Conservation (phyloP, 176 grass and related monocot species). For the Typha latifolia region DNA sequence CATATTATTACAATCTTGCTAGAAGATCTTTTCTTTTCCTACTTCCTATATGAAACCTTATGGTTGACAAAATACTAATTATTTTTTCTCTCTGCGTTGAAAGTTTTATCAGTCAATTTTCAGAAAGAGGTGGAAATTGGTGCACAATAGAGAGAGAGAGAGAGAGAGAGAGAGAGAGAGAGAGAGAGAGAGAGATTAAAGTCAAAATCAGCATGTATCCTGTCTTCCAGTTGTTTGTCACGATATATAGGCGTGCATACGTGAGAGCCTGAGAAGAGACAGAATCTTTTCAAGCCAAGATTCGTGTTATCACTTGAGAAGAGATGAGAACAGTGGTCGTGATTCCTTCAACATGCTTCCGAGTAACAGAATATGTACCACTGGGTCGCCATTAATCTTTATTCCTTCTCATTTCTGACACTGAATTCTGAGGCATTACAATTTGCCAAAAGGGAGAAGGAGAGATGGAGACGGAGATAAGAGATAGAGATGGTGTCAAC, state of each 20-base stretch:
- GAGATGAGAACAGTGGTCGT: neutral
- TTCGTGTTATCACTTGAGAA: neutral
- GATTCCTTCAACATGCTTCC: slow-evolving; percentile 1
- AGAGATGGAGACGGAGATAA: too few relatives aligned
- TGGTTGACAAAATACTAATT: too few relatives aligned
- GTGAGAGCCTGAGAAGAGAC: neutral
- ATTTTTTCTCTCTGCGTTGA: too few relatives aligned
- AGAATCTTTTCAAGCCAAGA: neutral
- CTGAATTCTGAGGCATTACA: too few relatives aligned
- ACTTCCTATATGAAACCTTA: too few relatives aligned
- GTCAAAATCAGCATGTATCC: neutral
- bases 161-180: neutral
- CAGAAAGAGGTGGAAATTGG: neutral
- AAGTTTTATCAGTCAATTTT: neutral
- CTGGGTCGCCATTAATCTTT: neutral
- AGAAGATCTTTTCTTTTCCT: too few relatives aligned
- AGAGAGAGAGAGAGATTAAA: neutral
- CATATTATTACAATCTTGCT: too few relatives aligned
- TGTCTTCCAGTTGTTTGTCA: neutral
- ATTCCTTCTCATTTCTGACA: neutral
- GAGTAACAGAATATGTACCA: neutral
- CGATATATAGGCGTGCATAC: neutral
- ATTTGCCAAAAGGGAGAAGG: too few relatives aligned
- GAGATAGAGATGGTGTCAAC: too few relatives aligned
- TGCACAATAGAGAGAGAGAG: neutral